Evolutionary conservation across 306 rosid genomes (phyloP).

Genomic region (Citrullus colocynthis): DNA sequence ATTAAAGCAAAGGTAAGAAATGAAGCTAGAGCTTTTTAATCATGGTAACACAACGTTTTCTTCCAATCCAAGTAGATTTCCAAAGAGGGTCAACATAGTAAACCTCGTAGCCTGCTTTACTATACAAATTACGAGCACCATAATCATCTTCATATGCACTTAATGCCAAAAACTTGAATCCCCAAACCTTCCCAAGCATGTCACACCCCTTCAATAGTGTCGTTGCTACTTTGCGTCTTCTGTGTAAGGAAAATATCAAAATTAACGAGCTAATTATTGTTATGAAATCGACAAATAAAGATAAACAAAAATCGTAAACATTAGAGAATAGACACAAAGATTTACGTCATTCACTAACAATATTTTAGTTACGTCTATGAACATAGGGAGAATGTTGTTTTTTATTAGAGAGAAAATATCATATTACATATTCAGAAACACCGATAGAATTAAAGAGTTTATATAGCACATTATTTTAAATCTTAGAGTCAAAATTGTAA

Average conservation of each 20-base stretch:
- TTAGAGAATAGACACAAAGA: too few species aligned
- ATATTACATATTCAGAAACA: too few species aligned
- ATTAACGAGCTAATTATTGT: background rate
- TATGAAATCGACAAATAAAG: background rate
- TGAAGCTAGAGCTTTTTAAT: conserved; percentile 25
- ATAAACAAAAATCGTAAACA: too few species aligned
- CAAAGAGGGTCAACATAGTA: conserved; percentile 66
- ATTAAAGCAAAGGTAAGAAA: background rate
- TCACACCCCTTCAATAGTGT: conserved; percentile 59
- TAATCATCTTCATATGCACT: conserved; percentile 76
- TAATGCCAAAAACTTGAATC: conserved; percentile 49
- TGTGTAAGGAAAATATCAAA: conserved; percentile 3
- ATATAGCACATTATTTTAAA: too few species aligned
- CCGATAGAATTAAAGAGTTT: too few species aligned
- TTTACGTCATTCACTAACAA: too few species aligned
- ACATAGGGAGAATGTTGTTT: too few species aligned
- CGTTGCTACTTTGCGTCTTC: conserved; percentile 71
- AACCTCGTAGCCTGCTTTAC: conserved; percentile 60
- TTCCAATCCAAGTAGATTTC: conserved; percentile 76
- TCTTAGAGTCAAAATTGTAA: too few species aligned
- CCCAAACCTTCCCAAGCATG: conserved; percentile 47
- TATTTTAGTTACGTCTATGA: too few species aligned
- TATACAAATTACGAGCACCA: conserved; percentile 63
- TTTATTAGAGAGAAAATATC: too few species aligned
- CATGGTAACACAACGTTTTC: conserved; percentile 73